Base-by-base conservation (phyloP, 306 rosid species). In the Vigna reflexopilosa region DNA sequence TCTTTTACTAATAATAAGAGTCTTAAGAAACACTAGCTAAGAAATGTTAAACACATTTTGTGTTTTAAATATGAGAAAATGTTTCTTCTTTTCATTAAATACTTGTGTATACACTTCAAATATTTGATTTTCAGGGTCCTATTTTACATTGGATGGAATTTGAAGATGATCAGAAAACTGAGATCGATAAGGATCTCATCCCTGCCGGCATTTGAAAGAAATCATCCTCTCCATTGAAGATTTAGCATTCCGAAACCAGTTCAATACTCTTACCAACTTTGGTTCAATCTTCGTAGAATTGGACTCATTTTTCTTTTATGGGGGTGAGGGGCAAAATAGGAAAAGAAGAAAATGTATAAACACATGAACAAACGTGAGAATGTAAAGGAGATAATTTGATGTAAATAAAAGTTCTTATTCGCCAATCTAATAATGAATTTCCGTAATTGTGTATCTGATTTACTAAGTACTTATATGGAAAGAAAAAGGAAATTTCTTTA, bases 121-220 rank as follows among this genome's bases (percentile, higher is more conserved):
- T 34, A 34, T 34, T 34, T 40, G 48, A 54, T 78, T 32, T 82
- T 62, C 87, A 95, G 97, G 98, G 97, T 71, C 90, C 97, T 57
- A 67, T 77, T 77, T 80, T 91, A 82, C 82, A 47, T 40, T 95
- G 98, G 98, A 91, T 90, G 97, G 88, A 80, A 22, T 70, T 65
- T 20, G 89, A 88, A 77, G 92, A 80, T 73, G 82, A 86, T 36
- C 42, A 79, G 58, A 79, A 80, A 76, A 72, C 67, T 45, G 84
- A 62, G 19, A 76, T 36, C 70, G 84, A 71, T 63, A 79, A 78
- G 19, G 75, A 81, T 70, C 82, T 79, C 63, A 68, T 84, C 77
- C 77, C 85, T 47, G 84, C 87, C 67, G 90, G 86, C 76, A 51
- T 81, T 70, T 81, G 72, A 82, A 82, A 73, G 62, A 71, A 77